These are phyloP conservation scores for Aegilops speltoides DNA, from an alignment of 176 grass and related monocot genomes.

Conservation along the genomic window DNA sequence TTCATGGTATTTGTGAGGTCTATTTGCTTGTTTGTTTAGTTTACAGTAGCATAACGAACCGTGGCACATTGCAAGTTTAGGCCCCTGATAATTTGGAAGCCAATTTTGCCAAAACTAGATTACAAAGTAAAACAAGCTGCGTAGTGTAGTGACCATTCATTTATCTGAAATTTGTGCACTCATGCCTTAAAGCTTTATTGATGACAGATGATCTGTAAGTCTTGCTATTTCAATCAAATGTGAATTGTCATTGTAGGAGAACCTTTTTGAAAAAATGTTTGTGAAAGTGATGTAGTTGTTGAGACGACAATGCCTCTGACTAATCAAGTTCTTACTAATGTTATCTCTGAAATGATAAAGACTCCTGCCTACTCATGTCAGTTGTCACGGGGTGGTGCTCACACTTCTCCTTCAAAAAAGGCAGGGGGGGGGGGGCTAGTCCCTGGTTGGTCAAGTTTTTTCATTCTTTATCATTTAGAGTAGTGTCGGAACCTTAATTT, in stretches of 20 bases:
- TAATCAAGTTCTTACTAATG: neutral
- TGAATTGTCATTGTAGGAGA: neutral
- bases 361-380: neutral
- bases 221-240: neutral
- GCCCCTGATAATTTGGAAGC: neutral
- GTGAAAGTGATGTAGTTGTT: neutral
- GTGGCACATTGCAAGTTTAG: neutral
- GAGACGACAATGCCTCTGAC: neutral
- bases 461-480: no score
- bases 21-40: neutral
- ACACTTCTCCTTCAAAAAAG: no score
- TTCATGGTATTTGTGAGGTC: neutral
- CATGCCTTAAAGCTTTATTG: neutral
- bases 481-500: no score
- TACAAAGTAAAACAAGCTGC: neutral
- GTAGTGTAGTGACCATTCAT: neutral
- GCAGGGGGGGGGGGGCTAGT: no score
- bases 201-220: neutral
- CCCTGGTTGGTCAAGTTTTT: no score
- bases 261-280: neutral
- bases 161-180: neutral
- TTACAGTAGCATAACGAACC: neutral
- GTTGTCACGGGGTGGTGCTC: no score
- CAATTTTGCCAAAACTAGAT: neutral
- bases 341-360: neutral